These are phyloP conservation scores for Colletotrichum sp. DNA, from an alignment of 2,329 filamentous ascomycete species.

Conservation along the genomic window DNA sequence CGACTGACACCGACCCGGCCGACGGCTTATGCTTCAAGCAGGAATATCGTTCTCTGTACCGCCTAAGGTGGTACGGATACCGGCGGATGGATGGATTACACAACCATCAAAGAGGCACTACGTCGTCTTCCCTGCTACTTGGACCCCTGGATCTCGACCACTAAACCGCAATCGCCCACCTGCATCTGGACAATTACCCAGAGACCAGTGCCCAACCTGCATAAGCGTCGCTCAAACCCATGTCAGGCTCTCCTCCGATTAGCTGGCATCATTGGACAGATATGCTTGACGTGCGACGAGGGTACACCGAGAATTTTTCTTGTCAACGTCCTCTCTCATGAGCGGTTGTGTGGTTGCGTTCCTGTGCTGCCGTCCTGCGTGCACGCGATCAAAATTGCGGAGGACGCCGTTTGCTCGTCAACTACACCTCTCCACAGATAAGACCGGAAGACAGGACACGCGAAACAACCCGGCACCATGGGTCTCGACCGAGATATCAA, in stretches of 20 bases:
- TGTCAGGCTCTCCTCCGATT: conserved; percentile 12
- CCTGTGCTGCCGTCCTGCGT: not conserved
- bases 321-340: not conserved
- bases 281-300: not conserved
- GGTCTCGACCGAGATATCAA: not conserved
- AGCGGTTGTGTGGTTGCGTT: not conserved
- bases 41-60: not conserved
- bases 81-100: not conserved
- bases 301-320: not conserved
- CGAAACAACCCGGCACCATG: not conserved
- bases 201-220: conserved; percentile 16
- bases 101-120: not conserved
- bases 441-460: not conserved
- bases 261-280: conserved; percentile 1
- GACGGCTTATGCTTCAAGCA: conserved; percentile 12
- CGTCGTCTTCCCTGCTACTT: not conserved
- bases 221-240: conserved; percentile 19
- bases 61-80: not conserved
- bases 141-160: conserved; percentile 12
- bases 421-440: conserved; percentile 16
- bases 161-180: conserved; percentile 18
- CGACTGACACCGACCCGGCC: not conserved
- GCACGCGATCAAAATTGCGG: conserved; percentile 8
- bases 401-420: not conserved
- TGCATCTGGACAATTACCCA: conserved; percentile 13